Conservation (phyloP, 371 early-diverging fungal genomes). For the Cokeromyces recurvatus region DNA sequence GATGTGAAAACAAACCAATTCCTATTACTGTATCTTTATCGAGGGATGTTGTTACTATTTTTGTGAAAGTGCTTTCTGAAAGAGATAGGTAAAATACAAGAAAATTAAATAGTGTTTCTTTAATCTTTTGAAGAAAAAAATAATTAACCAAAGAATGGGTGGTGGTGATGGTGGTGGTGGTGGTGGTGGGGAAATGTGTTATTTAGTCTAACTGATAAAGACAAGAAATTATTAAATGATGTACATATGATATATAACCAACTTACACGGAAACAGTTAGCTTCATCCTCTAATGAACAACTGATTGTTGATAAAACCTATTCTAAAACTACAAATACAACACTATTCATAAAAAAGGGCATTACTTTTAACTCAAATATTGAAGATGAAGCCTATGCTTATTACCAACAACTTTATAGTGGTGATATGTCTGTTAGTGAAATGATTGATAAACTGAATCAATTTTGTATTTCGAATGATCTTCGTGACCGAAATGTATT, state of each 20-base stretch:
- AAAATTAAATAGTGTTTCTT: too few species aligned
- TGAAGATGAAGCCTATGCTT: slow-evolving; percentile 74
- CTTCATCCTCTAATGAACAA: too few species aligned
- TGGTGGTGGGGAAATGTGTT: too few species aligned
- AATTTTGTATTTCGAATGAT: slow-evolving; percentile 66
- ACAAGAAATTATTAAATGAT: slow-evolving; percentile 16
- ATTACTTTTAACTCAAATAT: slow-evolving; percentile 37
- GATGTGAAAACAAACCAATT: slow-evolving; percentile 32
- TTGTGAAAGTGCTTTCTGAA: slow-evolving; percentile 63
- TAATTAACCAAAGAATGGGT: too few species aligned
- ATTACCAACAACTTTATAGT: slow-evolving; percentile 75
- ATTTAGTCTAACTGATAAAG: neutral
- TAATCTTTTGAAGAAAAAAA: too few species aligned
- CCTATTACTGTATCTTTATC: slow-evolving; percentile 58
- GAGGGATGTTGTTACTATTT: slow-evolving; percentile 63
- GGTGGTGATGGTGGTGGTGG: too few species aligned
- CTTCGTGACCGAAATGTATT: slow-evolving; percentile 72
- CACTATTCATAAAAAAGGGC: too few species aligned
- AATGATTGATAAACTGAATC: slow-evolving; percentile 68
- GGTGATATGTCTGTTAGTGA: slow-evolving; percentile 70
- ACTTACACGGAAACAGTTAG: slow-evolving; percentile 6
- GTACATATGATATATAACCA: slow-evolving; percentile 15
- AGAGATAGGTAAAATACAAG: slow-evolving; percentile 47
- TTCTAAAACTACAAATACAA: too few species aligned
- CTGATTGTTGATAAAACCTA: too few species aligned